Evolutionary conservation across 1,284 basidiomycete genomes (phyloP), one percentile per base, ranked within the genome.

Genomic region (Porphyrellus sp.): DNA sequence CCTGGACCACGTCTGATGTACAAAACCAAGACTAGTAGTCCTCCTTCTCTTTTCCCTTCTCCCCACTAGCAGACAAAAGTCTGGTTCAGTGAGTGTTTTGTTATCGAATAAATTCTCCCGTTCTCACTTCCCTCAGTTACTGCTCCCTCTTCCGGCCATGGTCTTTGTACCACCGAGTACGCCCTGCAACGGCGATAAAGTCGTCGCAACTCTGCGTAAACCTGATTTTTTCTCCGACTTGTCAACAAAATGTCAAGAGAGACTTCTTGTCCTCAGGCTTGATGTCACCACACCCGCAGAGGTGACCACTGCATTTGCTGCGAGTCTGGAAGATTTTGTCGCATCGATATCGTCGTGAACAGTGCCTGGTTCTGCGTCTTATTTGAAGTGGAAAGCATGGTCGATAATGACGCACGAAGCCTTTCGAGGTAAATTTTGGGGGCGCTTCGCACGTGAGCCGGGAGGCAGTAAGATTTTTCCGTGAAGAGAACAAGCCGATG

Each of bases 331-430:
- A 11, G 51, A 12, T 76, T 76, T 51, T 76, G 75, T 13, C 61
- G 70, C 13, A 50, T 77, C 42, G 73, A 77, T 49, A 64, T 76
- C 16, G 74, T 77, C 5, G 68, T 74, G 43, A 78, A 75, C 62
- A 78, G 77, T 47, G 74, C 76, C 1, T 59, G 63, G 4, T 45
- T 54, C 13, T 25, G 35, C 2, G 13, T 55, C 0, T 0, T 50
- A 2, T 41, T 42, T 2, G 63, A 67, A 25, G 28, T 53, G 1
- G 65, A 65, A 20, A 49, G 51, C 15, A 49, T 41, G 2, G 3
- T 25, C 13, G 66, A 72, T 1, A 52, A 54, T 0, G 46, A 8
- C 3, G 69, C 64, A 1, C 62, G 67, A 1, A 25, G 33, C 5
- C 12, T 71, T n/a, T 74, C 34, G 72, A 74, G 28, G 63, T 68